Evolutionary conservation across 1,284 basidiomycete species (phyloP), one percentile per base, ranked within the genome.

Genomic region (Pholiota adiposa): DNA sequence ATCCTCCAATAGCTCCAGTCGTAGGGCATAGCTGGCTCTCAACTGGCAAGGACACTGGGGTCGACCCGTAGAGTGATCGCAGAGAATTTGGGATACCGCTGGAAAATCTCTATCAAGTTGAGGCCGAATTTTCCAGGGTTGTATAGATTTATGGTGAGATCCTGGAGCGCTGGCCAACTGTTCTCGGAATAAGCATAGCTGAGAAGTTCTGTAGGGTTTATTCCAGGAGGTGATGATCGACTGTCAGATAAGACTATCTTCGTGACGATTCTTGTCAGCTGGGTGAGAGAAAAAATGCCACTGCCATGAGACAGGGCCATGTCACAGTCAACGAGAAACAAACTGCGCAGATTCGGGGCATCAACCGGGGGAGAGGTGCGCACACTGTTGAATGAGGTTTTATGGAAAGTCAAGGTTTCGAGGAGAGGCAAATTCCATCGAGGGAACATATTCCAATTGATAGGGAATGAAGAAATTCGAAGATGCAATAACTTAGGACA

Each of bases 111-210:
- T 34, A 31, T 34, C 18, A 19, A 49, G 2, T 21, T 6, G 34
- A 36, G 54, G 3, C 36, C 27, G 9, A n/a, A 21, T 19, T 49
- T 19, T n/a, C 9, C 48, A n/a, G 36, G 3, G 11, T 46, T 25
- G 11, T 34, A 46, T 29, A 56, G 23, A 27, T 56, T 56, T 4
- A 56, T n/a, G 29, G 54, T 56, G 12, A 56, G 31, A 12, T 50
- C 54, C 16, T 41, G 33, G 18, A 56, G 36, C 16, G n/a, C 21
- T 3, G 48, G 48, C 54, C 54, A 56, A 6, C 54, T 25, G 14
- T 34, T 19, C 9, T 41, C 33, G 8, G 34, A 16, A 19, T 50
- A 29, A 4, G 27, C 18, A 14, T 27, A 41, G 25, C 41, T 6
- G n/a, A 56, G 21, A 5, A 55, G 34, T 6, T 55, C 21, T n/a